Conservation (phyloP, 345 rosid genomes). For the Bruguiera parviflora region DNA sequence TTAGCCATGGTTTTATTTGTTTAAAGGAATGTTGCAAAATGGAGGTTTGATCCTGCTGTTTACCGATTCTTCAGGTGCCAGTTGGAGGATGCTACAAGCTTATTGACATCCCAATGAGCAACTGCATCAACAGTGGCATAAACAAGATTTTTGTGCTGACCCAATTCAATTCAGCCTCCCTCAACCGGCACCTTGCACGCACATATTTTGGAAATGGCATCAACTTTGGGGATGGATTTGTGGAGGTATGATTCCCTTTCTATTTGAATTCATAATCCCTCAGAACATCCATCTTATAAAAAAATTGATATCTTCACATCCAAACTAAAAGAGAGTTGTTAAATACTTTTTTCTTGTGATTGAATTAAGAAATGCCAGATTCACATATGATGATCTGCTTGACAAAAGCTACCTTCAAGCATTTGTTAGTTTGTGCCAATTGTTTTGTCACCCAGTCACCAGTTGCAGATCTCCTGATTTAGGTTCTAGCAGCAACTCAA, state of each 20-base stretch:
- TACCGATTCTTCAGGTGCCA: constrained; percentile 56
- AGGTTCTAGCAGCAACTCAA: constrained; percentile 98
- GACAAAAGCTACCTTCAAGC: too few species aligned
- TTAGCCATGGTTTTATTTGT: not conserved
- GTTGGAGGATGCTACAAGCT: constrained; percentile 94
- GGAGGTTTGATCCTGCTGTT: constrained; percentile 6
- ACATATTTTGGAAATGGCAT: constrained; percentile 89
- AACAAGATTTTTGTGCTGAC: constrained; percentile 93
- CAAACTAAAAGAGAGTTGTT: not conserved
- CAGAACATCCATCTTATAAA: not conserved
- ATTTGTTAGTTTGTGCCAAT: not conserved
- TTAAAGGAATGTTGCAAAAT: not conserved
- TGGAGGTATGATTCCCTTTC: constrained; percentile 56
- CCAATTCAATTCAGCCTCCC: constrained; percentile 94
- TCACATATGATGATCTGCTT: too few species aligned
- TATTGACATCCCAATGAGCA: constrained; percentile 97
- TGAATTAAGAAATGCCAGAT: too few species aligned
- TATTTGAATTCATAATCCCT: not conserved
- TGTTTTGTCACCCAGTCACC: constrained; percentile 2
- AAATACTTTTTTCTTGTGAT: too few species aligned
- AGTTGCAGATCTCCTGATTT: constrained; percentile 9
- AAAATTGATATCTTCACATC: not conserved
- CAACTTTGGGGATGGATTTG: constrained; percentile 93
- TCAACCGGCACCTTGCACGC: constrained; percentile 84
- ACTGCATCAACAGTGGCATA: constrained; percentile 88